Base-by-base conservation (phyloP, 1,139 yeast species). In the Blastobotrys persicus region DNA sequence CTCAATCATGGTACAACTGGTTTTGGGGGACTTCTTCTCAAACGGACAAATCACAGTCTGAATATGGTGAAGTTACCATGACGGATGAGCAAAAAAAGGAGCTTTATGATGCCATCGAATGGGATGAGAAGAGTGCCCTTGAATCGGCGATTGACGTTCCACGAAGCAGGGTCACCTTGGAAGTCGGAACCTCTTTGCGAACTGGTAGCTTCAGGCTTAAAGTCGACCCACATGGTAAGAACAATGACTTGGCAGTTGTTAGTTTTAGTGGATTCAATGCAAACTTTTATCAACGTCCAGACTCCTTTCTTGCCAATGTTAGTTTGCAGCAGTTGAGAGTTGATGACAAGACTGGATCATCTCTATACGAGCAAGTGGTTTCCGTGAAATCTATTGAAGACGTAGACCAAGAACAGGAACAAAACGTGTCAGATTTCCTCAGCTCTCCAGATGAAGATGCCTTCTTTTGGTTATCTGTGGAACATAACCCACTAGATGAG, bases 21-120 rank as follows among this genome's bases (percentile, higher is more conserved):
- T 52, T 68, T 3, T 69, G 74, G 74, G 68, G 71, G 2, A 54
- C 64, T n/a, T 52, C 57, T 12, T 38, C 54, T 3, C 45, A 34
- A 19, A 37, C 44, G 55, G 53, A 12, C 43, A 53, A n/a, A 39
- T 61, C 38, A 17, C 50, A 19, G 50, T 58, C 7, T 2, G 64
- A n/a, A n/a, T n/a, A 61, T 6, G 67, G 66, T n/a, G 55, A 52
- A 9, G 64, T 71, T 17, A 61, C 62, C n/a, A 69, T 73, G 60
- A 72, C 76, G 0, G 76, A 72, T 4, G 73, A 72, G 49, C 75
- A 73, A 53, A 61, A 70, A 32, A 62, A 88, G 63, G 98, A 94
- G 49, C 75, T 92, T 13, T 91, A 88, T 63, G 96, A 88, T 54
- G 95, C 97, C 0, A 92, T 94, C 56, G 99, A 91, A 54, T 91